Percentiles rank a stretch among this genome's conserved stretches.
Conservation (phyloP, 73 alveolate species). For the Symbiodinium pilosum region DNA sequence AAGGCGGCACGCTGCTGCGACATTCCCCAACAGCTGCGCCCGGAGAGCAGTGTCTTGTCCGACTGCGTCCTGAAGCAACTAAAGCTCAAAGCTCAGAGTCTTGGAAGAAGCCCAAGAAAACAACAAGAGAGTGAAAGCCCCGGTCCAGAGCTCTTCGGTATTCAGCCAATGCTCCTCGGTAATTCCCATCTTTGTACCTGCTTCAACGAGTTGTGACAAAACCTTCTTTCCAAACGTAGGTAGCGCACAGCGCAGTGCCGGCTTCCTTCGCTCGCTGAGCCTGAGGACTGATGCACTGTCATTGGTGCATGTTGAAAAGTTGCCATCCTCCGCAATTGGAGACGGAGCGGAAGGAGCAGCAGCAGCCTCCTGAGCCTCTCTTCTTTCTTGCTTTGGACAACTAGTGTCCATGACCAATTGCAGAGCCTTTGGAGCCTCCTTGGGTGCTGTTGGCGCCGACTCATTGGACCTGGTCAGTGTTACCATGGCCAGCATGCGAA, state of each 20-base stretch:
- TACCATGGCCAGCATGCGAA: not conserved
- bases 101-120: too few relatives aligned
- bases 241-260: constrained; percentile 72
- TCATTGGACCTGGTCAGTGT: too few relatives aligned
- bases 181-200: constrained; percentile 82
- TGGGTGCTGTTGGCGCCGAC: not conserved
- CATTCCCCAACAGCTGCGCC: constrained; percentile 63
- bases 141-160: constrained; percentile 76
- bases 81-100: too few relatives aligned
- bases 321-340: not conserved
- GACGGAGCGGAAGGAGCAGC: not conserved
- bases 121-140: too few relatives aligned
- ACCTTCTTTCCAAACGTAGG: too few relatives aligned
- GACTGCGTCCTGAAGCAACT: constrained; percentile 27
- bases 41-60: constrained; percentile 21
- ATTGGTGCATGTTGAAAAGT: not conserved
- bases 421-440: too few relatives aligned
- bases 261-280: constrained; percentile 82
- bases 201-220: not conserved
- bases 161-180: constrained; percentile 44
- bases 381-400: too few relatives aligned
- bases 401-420: too few relatives aligned
- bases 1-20: constrained; percentile 32
- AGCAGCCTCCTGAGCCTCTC: not conserved
- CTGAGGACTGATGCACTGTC: constrained; percentile 6